Evolutionary conservation across 441 rosid genomes (phyloP).

Genomic region (Raphanus hybrid): DNA sequence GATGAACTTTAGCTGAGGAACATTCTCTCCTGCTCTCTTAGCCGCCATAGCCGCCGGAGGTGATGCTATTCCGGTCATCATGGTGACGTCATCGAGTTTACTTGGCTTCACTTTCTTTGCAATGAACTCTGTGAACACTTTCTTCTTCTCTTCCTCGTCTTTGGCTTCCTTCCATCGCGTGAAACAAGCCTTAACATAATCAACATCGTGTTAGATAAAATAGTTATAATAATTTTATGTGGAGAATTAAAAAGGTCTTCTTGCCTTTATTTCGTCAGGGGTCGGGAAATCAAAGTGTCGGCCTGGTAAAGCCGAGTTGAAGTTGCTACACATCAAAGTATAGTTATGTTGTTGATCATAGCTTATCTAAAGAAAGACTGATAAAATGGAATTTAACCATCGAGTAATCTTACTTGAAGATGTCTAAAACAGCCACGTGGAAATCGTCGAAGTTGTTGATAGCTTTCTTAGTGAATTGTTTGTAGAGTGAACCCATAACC

Average conservation of each 20-base stretch:
- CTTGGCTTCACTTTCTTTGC: slow-evolving; percentile 48
- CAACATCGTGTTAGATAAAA: background rate
- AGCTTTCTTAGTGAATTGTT: slow-evolving; percentile 59
- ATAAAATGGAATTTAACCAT: background rate
- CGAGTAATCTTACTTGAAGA: slow-evolving; percentile 60
- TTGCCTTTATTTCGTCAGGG: slow-evolving; percentile 57
- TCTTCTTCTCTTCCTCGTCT: slow-evolving; percentile 40
- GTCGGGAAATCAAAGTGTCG: slow-evolving; percentile 80
- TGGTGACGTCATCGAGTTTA: slow-evolving; percentile 60
- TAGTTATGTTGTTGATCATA: background rate
- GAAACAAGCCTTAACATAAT: slow-evolving; percentile 50
- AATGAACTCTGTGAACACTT: slow-evolving; percentile 52
- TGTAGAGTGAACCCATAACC: slow-evolving; percentile 65
- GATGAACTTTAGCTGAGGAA: slow-evolving; percentile 67
- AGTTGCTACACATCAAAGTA: slow-evolving; percentile 51
- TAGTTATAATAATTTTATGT: background rate
- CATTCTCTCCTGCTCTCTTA: slow-evolving; percentile 79
- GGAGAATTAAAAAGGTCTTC: background rate
- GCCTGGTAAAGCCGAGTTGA: slow-evolving; percentile 91
- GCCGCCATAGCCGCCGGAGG: slow-evolving; percentile 94
- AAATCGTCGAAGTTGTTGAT: slow-evolving; percentile 64
- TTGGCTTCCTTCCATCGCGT: slow-evolving; percentile 45
- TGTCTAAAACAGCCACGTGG: slow-evolving; percentile 76
- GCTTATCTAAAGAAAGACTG: background rate
- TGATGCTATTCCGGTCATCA: slow-evolving; percentile 64